phyloP scores from a whole-genome alignment of 805 yeast species.

The Priceomyces melissophilus region DNA sequence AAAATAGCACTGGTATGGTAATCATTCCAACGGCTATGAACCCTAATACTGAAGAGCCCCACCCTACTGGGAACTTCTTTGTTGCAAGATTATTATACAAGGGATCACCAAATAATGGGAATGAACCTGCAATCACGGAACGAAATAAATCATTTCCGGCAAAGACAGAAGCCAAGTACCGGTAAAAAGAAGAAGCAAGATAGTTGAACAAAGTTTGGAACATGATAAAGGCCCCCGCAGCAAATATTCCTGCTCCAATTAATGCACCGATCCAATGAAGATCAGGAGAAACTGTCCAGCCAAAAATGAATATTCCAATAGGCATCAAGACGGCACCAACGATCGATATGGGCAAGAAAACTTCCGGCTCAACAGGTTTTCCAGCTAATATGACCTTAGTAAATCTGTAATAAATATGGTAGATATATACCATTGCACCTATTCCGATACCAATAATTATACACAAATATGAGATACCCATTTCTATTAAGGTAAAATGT shows the following conservation, averaged over 20 bases:
- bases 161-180: slow-evolving; percentile 53
- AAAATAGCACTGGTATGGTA: slow-evolving; percentile 45
- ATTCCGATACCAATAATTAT: slow-evolving; percentile 44
- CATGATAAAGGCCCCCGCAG: slow-evolving; percentile 37
- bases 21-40: slow-evolving; percentile 42
- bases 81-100: slow-evolving; percentile 53
- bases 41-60: slow-evolving; percentile 55
- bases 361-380: slow-evolving; percentile 36
- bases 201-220: slow-evolving; percentile 54
- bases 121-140: slow-evolving; percentile 51
- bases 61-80: slow-evolving; percentile 52
- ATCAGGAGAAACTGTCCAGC: slow-evolving; percentile 43
- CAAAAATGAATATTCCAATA: slow-evolving; percentile 40
- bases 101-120: slow-evolving; percentile 56
- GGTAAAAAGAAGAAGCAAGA: slow-evolving; percentile 45
- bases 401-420: slow-evolving; percentile 20
- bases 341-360: slow-evolving; percentile 39
- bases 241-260: slow-evolving; percentile 40
- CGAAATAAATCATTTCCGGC: slow-evolving; percentile 56
- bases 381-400: slow-evolving; percentile 20
- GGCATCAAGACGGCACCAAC: slow-evolving; percentile 41
- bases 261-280: slow-evolving; percentile 53
- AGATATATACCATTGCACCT: slow-evolving; percentile 31
- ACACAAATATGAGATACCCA: slow-evolving; percentile 45
- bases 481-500: slow-evolving; percentile 44